phyloP scores from a whole-genome alignment of 495 filamentous ascomycete species.

The Podospora conica region DNA sequence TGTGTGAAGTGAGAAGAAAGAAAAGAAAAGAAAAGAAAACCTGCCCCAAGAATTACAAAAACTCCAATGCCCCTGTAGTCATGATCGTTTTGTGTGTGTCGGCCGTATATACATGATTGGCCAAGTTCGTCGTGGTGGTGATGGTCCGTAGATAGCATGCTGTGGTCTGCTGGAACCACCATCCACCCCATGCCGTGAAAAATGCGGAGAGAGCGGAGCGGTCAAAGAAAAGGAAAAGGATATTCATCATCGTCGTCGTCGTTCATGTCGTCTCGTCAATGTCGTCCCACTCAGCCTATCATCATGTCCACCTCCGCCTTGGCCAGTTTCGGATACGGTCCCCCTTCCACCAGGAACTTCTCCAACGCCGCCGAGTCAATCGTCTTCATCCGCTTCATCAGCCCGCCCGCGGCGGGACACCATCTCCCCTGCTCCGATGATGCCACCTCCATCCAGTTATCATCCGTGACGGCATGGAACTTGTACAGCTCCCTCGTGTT shows the following conservation, averaged over 20 bases:
- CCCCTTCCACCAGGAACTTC: constrained; percentile 36
- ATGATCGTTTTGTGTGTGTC: neutral
- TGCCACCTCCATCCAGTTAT: constrained; percentile 33
- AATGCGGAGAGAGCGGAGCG: neutral
- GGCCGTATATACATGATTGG: neutral
- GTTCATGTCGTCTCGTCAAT: neutral
- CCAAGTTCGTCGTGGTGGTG: neutral
- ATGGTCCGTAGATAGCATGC: neutral
- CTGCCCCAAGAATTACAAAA: neutral
- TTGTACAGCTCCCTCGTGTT: constrained; percentile 37
- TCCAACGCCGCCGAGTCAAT: constrained; percentile 40
- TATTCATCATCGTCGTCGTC: neutral
- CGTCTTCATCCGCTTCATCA: constrained; percentile 16
- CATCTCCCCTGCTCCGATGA: constrained; percentile 21
- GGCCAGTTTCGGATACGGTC: constrained; percentile 31
- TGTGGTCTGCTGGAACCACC: neutral
- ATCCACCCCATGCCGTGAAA: neutral
- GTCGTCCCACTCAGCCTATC: neutral
- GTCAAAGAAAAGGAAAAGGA: neutral
- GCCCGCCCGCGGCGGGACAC: neutral
- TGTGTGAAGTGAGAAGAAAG: neutral
- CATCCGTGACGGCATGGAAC: constrained; percentile 40
- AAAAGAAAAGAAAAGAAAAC: neutral
- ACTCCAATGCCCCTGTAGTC: constrained; percentile 26
- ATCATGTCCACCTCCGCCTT: neutral